Base-by-base conservation (phyloP, 768 basidiomycete genomes). In the Cystobasidium tubakii region DNA sequence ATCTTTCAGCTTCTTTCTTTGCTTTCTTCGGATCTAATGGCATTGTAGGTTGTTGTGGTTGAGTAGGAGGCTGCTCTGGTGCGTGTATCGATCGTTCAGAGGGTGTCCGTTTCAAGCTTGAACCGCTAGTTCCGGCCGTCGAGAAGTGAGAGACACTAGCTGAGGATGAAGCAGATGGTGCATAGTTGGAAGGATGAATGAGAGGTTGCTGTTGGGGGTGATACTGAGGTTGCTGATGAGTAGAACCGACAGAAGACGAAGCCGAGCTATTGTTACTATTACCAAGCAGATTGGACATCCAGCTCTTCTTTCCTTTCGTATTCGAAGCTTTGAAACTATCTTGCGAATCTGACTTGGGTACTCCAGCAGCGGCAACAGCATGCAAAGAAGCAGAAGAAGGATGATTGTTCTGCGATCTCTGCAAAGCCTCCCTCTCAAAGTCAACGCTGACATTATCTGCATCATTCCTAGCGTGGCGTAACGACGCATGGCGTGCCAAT, bases 21-120 rank as follows among this genome's bases (percentile, higher is more conserved):
- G 81, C 80, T 79, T 82, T 82, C 70, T 83, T 83, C 25, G 83
- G 81, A 74, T 82, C 82, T 54, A 76, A 50, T 2, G 76, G 75
- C 7, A 78, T 65, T 9, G 53, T 42, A 15, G 74, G 76, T 46
- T 33, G 72, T 44, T 43, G 34, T 15, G 43, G 62, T 46, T 27
- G 76, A 43, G 63, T 39, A 62, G 57, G 78, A 75, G 15, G 33
- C 23, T 27, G 25, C 12, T 54, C 50, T 1, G 25, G 55, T 50
- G 50, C 79, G 75, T 46, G 73, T 74, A 75, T 77, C 64, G 62
- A 80, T 77, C 60, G 79, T 81, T 77, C 81, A 78, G 66, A 82
- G 77, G 62, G 77, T 23, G 70, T 77, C 50, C 76, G 74, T 73
- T 77, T 81, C 79, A 77, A 34, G 79, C 66, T 67, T 62, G 25